Percentiles rank a stretch among this genome's conserved stretches.
Evolutionary conservation across 2,329 filamentous ascomycete species (phyloP).

Genomic region (Alternaria sp.): DNA sequence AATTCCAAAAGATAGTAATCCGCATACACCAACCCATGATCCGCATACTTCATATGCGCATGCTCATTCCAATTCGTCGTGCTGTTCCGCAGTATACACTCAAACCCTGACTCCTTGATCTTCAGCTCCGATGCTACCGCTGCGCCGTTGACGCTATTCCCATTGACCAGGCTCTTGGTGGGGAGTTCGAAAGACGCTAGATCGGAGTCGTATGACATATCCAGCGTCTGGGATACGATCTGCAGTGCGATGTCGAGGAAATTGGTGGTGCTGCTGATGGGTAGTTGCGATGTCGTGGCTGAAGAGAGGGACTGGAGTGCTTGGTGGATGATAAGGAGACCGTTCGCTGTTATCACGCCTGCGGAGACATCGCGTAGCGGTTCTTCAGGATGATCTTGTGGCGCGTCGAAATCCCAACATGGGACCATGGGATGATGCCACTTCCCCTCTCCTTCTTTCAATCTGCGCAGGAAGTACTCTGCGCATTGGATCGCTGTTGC

Average conservation of each 20-base stretch:
- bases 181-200: constrained; percentile 30
- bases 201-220: constrained; percentile 39
- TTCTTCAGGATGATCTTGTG: constrained; percentile 43
- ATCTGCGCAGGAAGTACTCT: constrained; percentile 54
- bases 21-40: constrained; percentile 59
- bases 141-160: neutral
- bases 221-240: constrained; percentile 36
- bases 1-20: constrained; percentile 58
- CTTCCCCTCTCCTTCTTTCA: constrained; percentile 45
- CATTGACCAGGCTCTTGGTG: constrained; percentile 20
- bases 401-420: constrained; percentile 61
- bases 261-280: constrained; percentile 2
- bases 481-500: constrained; percentile 54
- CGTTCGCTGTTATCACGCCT: constrained; percentile 52
- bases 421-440: constrained; percentile 48
- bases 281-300: neutral
- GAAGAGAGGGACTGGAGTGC: constrained; percentile 31
- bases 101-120: constrained; percentile 42
- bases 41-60: constrained; percentile 53
- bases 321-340: constrained; percentile 50
- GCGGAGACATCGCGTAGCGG: constrained; percentile 50
- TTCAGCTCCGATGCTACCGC: constrained; percentile 20
- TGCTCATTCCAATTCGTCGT: constrained; percentile 58
- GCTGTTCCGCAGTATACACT: constrained; percentile 56
- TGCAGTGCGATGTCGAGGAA: constrained; percentile 26